Conservation (phyloP, 2,329 filamentous ascomycete species). For the Xylaria sp. region DNA sequence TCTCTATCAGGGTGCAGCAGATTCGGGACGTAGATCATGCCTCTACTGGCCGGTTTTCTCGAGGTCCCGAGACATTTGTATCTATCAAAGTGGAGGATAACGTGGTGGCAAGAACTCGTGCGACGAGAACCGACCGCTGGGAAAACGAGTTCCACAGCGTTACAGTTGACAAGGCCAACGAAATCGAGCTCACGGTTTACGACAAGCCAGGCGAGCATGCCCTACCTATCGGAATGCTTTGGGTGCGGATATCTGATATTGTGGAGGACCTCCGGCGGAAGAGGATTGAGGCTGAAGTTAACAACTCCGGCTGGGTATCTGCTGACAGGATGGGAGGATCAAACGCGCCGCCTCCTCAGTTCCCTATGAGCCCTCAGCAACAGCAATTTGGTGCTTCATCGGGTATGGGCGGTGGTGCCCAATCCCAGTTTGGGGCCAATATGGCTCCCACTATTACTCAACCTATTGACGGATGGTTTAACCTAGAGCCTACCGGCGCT, state of each 20-base stretch:
- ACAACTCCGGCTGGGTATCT: conserved; percentile 94
- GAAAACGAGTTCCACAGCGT: conserved; percentile 90
- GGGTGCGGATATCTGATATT: conserved; percentile 97
- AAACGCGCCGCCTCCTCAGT: conserved; percentile 62
- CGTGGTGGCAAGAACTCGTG: conserved; percentile 86
- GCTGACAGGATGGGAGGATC: conserved; percentile 86
- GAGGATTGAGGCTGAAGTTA: conserved; percentile 96
- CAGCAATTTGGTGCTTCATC: conserved; percentile 58
- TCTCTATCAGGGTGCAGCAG: conserved; percentile 85
- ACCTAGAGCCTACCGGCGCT: conserved; percentile 90
- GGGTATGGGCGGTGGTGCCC: conserved; percentile 52
- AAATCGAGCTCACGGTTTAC: conserved; percentile 97
- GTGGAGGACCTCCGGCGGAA: conserved; percentile 97
- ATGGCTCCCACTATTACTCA: conserved; percentile 65
- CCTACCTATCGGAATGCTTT: conserved; percentile 92
- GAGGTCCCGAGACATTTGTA: conserved; percentile 94
- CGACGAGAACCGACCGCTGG: conserved; percentile 89
- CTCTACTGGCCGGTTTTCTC: conserved; percentile 82
- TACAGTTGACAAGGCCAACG: conserved; percentile 97
- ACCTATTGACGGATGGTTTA: conserved; percentile 94
- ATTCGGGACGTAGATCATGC: conserved; percentile 97
- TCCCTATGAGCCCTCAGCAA: conserved; percentile 66
- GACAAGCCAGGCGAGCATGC: conserved; percentile 93
- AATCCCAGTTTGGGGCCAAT: conserved; percentile 50
- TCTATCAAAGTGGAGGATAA: conserved; percentile 97